These are phyloP conservation scores for Pseudozyma sp. DNA, from an alignment of 1,284 basidiomycete genomes.

Conservation along the genomic window DNA sequence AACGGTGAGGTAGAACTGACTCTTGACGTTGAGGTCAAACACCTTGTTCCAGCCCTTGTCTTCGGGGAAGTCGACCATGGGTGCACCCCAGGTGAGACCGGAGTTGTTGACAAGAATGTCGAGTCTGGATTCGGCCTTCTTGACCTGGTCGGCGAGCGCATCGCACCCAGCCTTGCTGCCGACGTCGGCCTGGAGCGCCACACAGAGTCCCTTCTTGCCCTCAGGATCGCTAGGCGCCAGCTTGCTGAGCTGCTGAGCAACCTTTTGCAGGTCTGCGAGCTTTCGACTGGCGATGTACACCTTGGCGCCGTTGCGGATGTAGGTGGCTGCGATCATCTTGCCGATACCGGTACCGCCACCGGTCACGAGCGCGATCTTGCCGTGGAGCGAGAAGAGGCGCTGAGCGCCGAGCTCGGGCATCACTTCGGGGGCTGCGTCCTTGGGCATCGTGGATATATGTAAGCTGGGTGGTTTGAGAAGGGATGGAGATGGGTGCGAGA, in stretches of 20 bases:
- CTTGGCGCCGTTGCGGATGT: constrained; percentile 81
- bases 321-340: constrained; percentile 79
- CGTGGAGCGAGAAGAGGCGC: constrained; percentile 79
- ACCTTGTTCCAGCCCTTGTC: constrained; percentile 78
- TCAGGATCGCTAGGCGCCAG: constrained; percentile 52
- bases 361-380: constrained; percentile 79
- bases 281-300: constrained; percentile 88
- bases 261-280: constrained; percentile 75
- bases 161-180: constrained; percentile 81
- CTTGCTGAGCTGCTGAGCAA: constrained; percentile 50
- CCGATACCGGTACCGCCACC: constrained; percentile 73
- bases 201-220: constrained; percentile 43
- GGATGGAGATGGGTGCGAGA: not conserved
- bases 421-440: constrained; percentile 63
- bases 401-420: constrained; percentile 73
- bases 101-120: constrained; percentile 70
- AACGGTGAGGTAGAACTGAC: constrained; percentile 67
- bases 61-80: constrained; percentile 78
- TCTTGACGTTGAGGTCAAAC: constrained; percentile 67
- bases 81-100: constrained; percentile 80
- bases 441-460: constrained; percentile 55
- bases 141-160: constrained; percentile 77
- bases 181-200: constrained; percentile 64
- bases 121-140: constrained; percentile 76
- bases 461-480: not conserved